Evolutionary conservation across 345 rosid species (phyloP).

Genomic region (Aquilaria malaccensis): DNA sequence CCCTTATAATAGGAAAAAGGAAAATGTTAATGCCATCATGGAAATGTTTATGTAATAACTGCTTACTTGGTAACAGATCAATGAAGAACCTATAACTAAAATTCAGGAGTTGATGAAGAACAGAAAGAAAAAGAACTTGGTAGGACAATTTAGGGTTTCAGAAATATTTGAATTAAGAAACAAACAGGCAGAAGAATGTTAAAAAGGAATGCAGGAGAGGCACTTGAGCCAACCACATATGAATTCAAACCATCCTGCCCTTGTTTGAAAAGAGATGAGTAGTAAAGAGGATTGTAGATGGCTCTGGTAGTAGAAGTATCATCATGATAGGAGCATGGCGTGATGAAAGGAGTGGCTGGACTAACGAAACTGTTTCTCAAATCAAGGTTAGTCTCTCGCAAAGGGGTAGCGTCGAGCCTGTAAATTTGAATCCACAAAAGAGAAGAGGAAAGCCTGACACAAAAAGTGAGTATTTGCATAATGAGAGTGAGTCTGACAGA

Average conservation of each 20-base stretch:
- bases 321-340: slow-evolving; percentile 1
- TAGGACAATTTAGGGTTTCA: not conserved
- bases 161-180: not conserved
- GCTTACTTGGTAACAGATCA: too few relatives aligned
- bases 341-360: slow-evolving; percentile 37
- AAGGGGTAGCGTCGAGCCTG: slow-evolving; percentile 30
- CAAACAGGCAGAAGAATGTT: not conserved
- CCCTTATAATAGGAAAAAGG: too few relatives aligned
- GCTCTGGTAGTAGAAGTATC: slow-evolving; percentile 20
- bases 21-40: too few relatives aligned
- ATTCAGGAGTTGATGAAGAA: too few relatives aligned
- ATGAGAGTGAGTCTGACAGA: slow-evolving; percentile 77
- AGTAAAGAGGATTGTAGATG: slow-evolving; percentile 52
- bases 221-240: slow-evolving; percentile 19
- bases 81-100: too few relatives aligned
- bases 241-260: not conserved
- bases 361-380: slow-evolving; percentile 59
- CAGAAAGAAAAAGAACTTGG: not conserved
- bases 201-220: too few relatives aligned
- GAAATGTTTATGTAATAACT: too few relatives aligned
- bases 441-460: slow-evolving; percentile 69
- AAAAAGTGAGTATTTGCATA: slow-evolving; percentile 73
- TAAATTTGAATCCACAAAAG: slow-evolving; percentile 92
- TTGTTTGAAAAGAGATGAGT: slow-evolving; percentile 50
- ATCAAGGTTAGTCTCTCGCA: slow-evolving; percentile 50